Percentiles rank a stretch among this genome's conserved stretches.
Evolutionary conservation across 2,329 filamentous ascomycete genomes (phyloP).

Genomic region (Zymoseptoria crescenta): DNA sequence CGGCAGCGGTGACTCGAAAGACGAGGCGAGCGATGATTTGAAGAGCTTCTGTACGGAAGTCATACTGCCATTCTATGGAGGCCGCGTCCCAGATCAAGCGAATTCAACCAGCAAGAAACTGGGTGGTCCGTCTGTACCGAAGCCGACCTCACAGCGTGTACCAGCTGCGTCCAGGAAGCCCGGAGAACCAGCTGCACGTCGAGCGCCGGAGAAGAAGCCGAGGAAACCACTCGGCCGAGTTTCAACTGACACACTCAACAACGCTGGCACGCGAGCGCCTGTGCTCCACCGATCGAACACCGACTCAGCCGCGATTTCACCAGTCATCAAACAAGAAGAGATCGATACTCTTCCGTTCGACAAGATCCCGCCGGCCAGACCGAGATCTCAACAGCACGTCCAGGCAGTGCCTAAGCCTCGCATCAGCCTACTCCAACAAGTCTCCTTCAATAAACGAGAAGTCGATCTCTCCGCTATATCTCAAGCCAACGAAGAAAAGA

Average conservation of each 20-base stretch:
- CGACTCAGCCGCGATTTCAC: conserved; percentile 45
- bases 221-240: conserved; percentile 54
- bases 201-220: conserved; percentile 34
- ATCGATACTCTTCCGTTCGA: conserved; percentile 51
- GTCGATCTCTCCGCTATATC: conserved; percentile 48
- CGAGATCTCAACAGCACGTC: conserved; percentile 4
- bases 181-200: conserved; percentile 30
- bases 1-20: conserved; percentile 16
- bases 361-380: conserved; percentile 35
- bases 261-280: conserved; percentile 49
- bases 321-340: conserved; percentile 59
- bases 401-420: conserved; percentile 26
- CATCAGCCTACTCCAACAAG: conserved; percentile 30
- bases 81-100: conserved; percentile 65
- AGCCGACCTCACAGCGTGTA: conserved; percentile 47
- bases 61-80: conserved; percentile 71
- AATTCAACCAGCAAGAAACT: conserved; percentile 66
- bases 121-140: conserved; percentile 59
- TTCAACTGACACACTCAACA: conserved; percentile 48
- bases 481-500: conserved; percentile 49
- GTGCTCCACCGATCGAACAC: conserved; percentile 63
- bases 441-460: conserved; percentile 38
- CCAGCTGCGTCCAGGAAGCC: conserved; percentile 33
- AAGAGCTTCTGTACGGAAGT: conserved; percentile 74
- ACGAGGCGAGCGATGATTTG: conserved; percentile 50